Base-by-base conservation (phyloP, 768 basidiomycete species). In the Trametes punicea region DNA sequence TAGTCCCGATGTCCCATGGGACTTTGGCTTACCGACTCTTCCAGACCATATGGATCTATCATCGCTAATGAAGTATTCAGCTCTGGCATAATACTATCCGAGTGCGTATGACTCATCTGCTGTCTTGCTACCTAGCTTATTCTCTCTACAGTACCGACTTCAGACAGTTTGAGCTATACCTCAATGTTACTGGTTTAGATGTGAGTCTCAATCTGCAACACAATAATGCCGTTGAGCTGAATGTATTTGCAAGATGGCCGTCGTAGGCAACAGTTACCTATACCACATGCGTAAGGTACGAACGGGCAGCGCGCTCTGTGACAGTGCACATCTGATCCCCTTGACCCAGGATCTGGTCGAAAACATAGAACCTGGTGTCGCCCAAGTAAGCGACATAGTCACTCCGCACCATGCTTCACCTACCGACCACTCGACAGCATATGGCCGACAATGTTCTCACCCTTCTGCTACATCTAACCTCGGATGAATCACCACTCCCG, bases 61-160 rank as follows among this genome's bases (percentile, higher is more conserved):
- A 80, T 91, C 42, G 96, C 95, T 3, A 90, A 90, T 57, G 96
- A 98, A 57, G 79, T 98, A 23, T 98, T 98, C 73, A 85, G 85
- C 59, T 95, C 93, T 0, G 94, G 95, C 0, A 80, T 98, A 52
- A 75, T 98, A 40, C 72, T 95, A 34, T 94, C 91, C 8, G 95
- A 98, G 93, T 96, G 66, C 46, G 80, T 74, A 53, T 46, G 20
- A 38, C 33, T 3, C 18, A 29, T 29, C 25, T 39, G 26, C 21
- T 27, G 30, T 16, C 8, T 13, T 7, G 8, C 9, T 21, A 5
- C 33, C 25, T 8, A 31, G 13, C 18, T 50, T 23, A 23, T 1
- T 7, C 20, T 21, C 45, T 23, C 55, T 21, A 46, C 63, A 93
- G 92, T 66, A 98, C 96, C 47, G 95, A 98, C 70, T 98, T 98